These are phyloP conservation scores for Themeda triandra DNA, from an alignment of 176 grass and related monocot genomes.

Conservation along the genomic window DNA sequence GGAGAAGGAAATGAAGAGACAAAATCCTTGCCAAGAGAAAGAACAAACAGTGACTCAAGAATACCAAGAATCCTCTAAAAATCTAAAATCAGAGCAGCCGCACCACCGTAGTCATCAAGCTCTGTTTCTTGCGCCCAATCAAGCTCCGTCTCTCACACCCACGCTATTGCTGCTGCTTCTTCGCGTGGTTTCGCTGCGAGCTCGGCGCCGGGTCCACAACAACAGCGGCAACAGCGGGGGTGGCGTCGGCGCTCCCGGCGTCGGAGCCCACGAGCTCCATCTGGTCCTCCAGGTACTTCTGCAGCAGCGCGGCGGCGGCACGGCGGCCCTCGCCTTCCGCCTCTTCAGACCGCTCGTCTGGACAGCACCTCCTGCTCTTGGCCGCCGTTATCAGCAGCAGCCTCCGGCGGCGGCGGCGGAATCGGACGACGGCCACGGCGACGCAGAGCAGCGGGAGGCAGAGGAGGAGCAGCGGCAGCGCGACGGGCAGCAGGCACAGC, in stretches of 20 bases:
- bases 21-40: not conserved
- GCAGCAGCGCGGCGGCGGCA: constrained; percentile 26
- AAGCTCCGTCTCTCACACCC: not conserved
- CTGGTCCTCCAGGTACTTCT: constrained; percentile 73
- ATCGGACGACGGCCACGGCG: constrained; percentile 24
- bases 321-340: not conserved
- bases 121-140: not conserved
- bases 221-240: not conserved
- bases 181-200: not conserved
- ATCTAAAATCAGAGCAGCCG: not conserved
- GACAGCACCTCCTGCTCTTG: not conserved
- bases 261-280: constrained; percentile 48
- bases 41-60: not conserved
- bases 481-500: constrained; percentile 45
- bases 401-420: constrained; percentile 21
- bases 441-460: constrained; percentile 54
- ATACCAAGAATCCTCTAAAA: not conserved
- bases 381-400: not conserved
- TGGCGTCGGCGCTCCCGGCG: not conserved
- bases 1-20: not conserved
- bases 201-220: not conserved
- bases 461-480: constrained; percentile 46
- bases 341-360: not conserved
- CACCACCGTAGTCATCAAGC: not conserved
- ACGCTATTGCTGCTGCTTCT: too few relatives aligned